Evolutionary conservation across 2,329 filamentous ascomycete genomes (phyloP).

Genomic region (Xylariaceae sp.): DNA sequence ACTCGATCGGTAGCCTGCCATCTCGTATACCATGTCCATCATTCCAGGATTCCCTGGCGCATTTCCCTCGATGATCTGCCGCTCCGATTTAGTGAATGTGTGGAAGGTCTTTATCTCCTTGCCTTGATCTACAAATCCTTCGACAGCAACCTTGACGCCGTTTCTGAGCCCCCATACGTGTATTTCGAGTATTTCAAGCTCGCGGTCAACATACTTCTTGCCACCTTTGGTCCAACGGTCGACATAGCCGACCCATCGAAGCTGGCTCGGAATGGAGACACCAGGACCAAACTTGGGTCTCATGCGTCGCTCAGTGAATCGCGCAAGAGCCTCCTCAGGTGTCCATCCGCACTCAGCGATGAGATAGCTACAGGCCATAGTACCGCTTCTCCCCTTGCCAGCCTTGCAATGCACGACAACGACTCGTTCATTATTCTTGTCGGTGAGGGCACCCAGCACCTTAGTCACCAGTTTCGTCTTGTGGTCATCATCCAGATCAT

Average conservation of each 20-base stretch:
- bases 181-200: slow-evolving; percentile 81
- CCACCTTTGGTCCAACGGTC: slow-evolving; percentile 73
- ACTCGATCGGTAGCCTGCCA: slow-evolving; percentile 40
- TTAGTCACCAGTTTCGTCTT: slow-evolving; percentile 22
- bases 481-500: slow-evolving; percentile 33
- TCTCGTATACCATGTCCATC: slow-evolving; percentile 50
- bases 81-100: slow-evolving; percentile 70
- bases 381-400: slow-evolving; percentile 90
- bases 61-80: slow-evolving; percentile 60
- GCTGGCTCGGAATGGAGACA: slow-evolving; percentile 88
- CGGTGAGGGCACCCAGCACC: slow-evolving; percentile 30
- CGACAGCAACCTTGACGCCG: slow-evolving; percentile 81
- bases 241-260: slow-evolving; percentile 84
- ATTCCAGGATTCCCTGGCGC: slow-evolving; percentile 47
- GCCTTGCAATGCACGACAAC: slow-evolving; percentile 96
- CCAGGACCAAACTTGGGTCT: slow-evolving; percentile 81
- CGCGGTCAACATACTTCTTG: slow-evolving; percentile 78
- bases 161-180: slow-evolving; percentile 85
- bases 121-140: slow-evolving; percentile 84
- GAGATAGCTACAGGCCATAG: slow-evolving; percentile 80
- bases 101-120: slow-evolving; percentile 82
- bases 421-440: slow-evolving; percentile 52
- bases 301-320: slow-evolving; percentile 81
- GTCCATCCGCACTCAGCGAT: slow-evolving; percentile 75
- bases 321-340: slow-evolving; percentile 47